These are phyloP conservation scores for Corylus avellana DNA, from an alignment of 306 rosid genomes.

Conservation along the genomic window DNA sequence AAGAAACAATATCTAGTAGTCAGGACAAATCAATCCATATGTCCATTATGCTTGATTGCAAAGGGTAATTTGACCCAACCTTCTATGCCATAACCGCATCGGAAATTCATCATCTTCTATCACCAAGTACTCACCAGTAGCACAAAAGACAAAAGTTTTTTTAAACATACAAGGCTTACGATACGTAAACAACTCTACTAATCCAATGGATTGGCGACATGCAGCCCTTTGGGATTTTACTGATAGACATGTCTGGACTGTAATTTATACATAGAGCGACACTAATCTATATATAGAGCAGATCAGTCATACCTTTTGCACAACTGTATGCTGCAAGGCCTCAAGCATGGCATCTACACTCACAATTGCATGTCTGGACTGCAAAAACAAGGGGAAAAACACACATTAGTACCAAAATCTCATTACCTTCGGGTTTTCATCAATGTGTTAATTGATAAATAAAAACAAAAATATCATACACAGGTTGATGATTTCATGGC, in stretches of 20 bases:
- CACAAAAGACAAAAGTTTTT: neutral
- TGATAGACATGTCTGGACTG: neutral
- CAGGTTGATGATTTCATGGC: neutral
- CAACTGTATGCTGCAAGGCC: constrained; percentile 70
- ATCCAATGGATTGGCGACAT: neutral
- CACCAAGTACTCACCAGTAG: neutral
- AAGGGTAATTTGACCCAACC: neutral
- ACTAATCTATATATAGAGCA: neutral
- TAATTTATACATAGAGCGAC: too few relatives aligned
- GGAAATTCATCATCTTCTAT: too few relatives aligned
- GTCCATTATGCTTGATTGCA: neutral
- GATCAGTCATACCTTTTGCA: constrained; percentile 42
- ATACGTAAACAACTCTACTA: neutral
- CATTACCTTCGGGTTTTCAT: neutral
- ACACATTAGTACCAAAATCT: constrained; percentile 20
- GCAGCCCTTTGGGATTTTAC: neutral
- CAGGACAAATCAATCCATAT: neutral
- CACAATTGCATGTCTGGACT: constrained; percentile 92
- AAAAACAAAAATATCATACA: neutral
- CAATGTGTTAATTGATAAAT: neutral
- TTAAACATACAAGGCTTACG: neutral
- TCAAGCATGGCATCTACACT: constrained; percentile 82
- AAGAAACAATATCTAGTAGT: neutral
- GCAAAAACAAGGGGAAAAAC: constrained; percentile 27
- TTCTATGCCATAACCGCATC: too few relatives aligned